Evolutionary conservation across 306 rosid genomes (phyloP).

Genomic region (Sechiopsis laciniata): DNA sequence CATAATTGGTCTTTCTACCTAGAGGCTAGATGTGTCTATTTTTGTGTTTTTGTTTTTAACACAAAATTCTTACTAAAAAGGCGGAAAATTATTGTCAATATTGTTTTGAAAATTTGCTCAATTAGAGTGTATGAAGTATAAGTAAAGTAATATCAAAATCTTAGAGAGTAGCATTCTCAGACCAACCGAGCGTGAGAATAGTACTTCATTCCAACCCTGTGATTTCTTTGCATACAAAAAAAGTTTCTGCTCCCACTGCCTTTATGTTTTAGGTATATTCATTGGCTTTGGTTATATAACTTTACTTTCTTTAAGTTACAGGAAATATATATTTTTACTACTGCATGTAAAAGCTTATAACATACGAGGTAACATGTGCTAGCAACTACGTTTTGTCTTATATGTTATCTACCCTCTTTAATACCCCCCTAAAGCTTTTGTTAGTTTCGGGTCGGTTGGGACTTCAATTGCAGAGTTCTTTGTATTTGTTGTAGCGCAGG

Average conservation of each 20-base stretch:
- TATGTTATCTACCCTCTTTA: background rate
- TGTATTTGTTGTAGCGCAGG: background rate
- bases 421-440: background rate
- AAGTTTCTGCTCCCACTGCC: conserved; percentile 4
- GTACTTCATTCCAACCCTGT: background rate
- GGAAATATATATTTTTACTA: background rate
- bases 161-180: background rate
- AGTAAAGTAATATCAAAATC: conserved; percentile 7
- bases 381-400: background rate
- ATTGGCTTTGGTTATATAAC: background rate
- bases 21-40: background rate
- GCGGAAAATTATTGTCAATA: background rate
- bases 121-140: background rate
- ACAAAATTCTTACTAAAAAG: background rate
- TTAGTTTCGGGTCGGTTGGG: background rate
- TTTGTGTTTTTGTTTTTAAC: background rate
- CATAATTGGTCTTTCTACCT: background rate
- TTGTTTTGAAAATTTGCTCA: background rate
- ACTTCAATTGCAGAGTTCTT: background rate
- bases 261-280: background rate
- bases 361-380: background rate
- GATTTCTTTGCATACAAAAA: background rate
- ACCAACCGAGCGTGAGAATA: background rate
- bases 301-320: background rate
- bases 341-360: background rate